These are phyloP conservation scores for Hypocrella siamensis DNA, from an alignment of 2,329 filamentous ascomycete genomes.

Conservation along the genomic window DNA sequence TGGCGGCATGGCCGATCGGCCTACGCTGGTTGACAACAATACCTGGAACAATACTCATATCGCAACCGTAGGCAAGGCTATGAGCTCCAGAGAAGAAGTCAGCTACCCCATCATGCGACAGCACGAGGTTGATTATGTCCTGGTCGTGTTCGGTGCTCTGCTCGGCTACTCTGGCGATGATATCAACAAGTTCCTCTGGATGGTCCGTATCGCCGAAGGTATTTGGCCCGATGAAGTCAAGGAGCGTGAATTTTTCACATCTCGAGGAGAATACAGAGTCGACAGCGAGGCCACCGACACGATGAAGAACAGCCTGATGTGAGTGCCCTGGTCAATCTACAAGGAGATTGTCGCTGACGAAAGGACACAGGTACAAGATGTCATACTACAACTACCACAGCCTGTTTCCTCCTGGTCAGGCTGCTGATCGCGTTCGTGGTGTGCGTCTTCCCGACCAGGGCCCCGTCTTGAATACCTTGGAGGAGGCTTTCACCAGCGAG, in stretches of 20 bases:
- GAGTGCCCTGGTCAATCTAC: conserved; percentile 25
- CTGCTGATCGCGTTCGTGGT: conserved; percentile 75
- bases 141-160: conserved; percentile 90
- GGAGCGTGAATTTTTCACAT: conserved; percentile 90
- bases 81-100: conserved; percentile 94
- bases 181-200: conserved; percentile 99
- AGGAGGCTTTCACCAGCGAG: conserved; percentile 97
- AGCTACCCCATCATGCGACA: conserved; percentile 97
- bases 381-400: conserved; percentile 95
- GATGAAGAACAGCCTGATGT: conserved; percentile 99
- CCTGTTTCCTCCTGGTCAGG: conserved; percentile 85
- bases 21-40: conserved; percentile 97
- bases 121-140: conserved; percentile 97
- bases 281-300: conserved; percentile 86
- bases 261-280: conserved; percentile 85
- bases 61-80: conserved; percentile 95
- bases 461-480: conserved; percentile 73
- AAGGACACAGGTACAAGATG: conserved; percentile 85
- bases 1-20: conserved; percentile 95
- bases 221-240: conserved; percentile 99
- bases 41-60: conserved; percentile 99
- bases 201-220: conserved; percentile 96
- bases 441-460: conserved; percentile 67
- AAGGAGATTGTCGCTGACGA: background rate
- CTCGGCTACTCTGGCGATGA: conserved; percentile 96